Base-by-base conservation (phyloP, 176 grass and related monocot genomes). In the Avena eriantha region DNA sequence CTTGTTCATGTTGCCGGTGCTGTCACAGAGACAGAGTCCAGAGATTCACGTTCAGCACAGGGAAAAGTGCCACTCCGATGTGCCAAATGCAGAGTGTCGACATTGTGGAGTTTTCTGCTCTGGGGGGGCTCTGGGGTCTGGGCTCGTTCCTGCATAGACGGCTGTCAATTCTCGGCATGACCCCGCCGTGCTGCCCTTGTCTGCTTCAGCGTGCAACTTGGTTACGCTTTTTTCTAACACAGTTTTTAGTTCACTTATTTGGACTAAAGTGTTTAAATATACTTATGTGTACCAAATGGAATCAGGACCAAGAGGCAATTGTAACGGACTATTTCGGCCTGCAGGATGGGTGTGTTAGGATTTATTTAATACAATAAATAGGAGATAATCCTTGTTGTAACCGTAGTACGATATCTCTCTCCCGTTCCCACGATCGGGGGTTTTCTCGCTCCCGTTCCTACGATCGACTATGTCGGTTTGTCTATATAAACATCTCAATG, bases 61-160 rank as follows among this genome's bases (percentile, higher is more conserved):
- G 19, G 23, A 17, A 86, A 73, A 78, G 73, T 17, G 9, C 31
- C 57, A 14, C 17, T 8, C 86, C 35, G 49, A 47, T 18, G 60
- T 31, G 84, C 73, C 47, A 36, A 79, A 15, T 83, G 84, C 84
- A 36, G 73, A 24, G 63, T 84, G 85, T 87, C 85, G 80, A 91
- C 89, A 59, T 68, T 81, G 67, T 60, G 75, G 26, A 57, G 36
- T 11, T 58, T 76, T 26, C 36, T 39, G 56, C 36, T 47, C n/a
- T n/a, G n/a, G 74, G 73, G 36, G 79, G 29, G 21, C 0, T 33
- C 41, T 11, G 60, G 11, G 7, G 4, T 46, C 39, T 41, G 6
- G 4, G 34, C 16, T 69, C 36, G 22, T 29, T 50, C 69, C 7
- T 57, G 11, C 47, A 50, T 83, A 14, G 54, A 26, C 65, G 73